phyloP scores from a whole-genome alignment of 2,329 filamentous ascomycete genomes.

The Colletotrichum lentis region DNA sequence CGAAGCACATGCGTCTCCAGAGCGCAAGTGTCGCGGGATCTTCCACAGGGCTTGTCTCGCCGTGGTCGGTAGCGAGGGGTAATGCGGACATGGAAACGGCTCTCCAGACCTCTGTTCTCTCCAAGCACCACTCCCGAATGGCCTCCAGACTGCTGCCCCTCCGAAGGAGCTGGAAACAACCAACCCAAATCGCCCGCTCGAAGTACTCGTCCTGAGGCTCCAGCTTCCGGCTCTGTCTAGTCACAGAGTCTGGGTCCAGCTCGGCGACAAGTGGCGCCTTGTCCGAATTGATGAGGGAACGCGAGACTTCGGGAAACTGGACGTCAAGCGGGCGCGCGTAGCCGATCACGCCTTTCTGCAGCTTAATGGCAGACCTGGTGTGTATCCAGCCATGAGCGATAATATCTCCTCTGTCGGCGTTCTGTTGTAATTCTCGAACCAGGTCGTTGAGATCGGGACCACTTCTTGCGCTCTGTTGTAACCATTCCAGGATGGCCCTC shows the following conservation, averaged over 20 bases:
- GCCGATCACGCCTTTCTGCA: conserved; percentile 76
- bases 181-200: conserved; percentile 89
- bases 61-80: conserved; percentile 60
- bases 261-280: conserved; percentile 79
- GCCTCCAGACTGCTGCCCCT: conserved; percentile 78
- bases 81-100: conserved; percentile 82
- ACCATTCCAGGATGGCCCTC: conserved; percentile 82
- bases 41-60: conserved; percentile 51
- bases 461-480: conserved; percentile 78
- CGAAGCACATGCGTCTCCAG: conserved; percentile 82
- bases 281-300: conserved; percentile 65
- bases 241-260: conserved; percentile 89
- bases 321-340: conserved; percentile 60
- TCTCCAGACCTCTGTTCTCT: conserved; percentile 88
- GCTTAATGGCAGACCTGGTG: conserved; percentile 88
- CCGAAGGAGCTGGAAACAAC: conserved; percentile 92
- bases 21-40: conserved; percentile 63
- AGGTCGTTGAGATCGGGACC: conserved; percentile 78
- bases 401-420: conserved; percentile 80
- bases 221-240: conserved; percentile 77
- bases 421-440: conserved; percentile 77
- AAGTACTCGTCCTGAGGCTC: conserved; percentile 87
- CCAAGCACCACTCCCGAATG: conserved; percentile 85
- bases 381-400: conserved; percentile 92
- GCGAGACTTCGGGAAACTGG: conserved; percentile 63